Evolutionary conservation across 371 early-diverging fungal species (phyloP).

Genomic region (Entomophthora muscae): DNA sequence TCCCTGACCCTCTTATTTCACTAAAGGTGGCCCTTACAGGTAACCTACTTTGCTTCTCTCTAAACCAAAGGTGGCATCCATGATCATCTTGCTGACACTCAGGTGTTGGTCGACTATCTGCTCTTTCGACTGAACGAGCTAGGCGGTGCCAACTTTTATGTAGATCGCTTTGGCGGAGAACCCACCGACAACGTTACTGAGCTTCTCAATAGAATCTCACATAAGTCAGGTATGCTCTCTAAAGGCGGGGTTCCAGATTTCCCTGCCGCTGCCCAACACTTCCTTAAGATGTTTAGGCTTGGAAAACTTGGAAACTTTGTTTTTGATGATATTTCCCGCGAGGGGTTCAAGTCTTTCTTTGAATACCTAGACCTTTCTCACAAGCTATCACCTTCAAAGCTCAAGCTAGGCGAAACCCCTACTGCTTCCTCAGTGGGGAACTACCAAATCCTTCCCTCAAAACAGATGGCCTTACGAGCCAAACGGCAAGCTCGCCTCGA

Average conservation of each 20-base stretch:
- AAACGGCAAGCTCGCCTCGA: background rate
- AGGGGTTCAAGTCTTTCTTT: constrained; percentile 28
- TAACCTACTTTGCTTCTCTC: constrained; percentile 14
- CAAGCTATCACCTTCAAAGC: background rate
- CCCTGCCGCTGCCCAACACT: constrained; percentile 43
- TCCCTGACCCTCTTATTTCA: constrained; percentile 51
- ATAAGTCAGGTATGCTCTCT: constrained; percentile 54
- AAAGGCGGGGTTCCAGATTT: constrained; percentile 49
- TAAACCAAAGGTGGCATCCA: constrained; percentile 49
- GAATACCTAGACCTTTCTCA: background rate
- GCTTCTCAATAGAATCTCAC: constrained; percentile 38
- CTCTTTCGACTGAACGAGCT: constrained; percentile 59
- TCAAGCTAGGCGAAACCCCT: background rate
- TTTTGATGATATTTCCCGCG: constrained; percentile 42
- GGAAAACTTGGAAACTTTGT: constrained; percentile 54
- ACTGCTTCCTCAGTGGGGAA: background rate
- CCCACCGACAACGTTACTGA: constrained; percentile 49
- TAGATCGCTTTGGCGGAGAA: constrained; percentile 19
- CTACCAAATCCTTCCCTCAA: background rate
- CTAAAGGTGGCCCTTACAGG: constrained; percentile 69
- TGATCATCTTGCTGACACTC: constrained; percentile 64
- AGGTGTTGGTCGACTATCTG: constrained; percentile 73
- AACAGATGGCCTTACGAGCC: background rate
- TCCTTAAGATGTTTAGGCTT: constrained; percentile 48
- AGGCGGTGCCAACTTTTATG: constrained; percentile 19